phyloP scores from a whole-genome alignment of 1,139 yeast genomes.

The Nematodospora anomalae region DNA sequence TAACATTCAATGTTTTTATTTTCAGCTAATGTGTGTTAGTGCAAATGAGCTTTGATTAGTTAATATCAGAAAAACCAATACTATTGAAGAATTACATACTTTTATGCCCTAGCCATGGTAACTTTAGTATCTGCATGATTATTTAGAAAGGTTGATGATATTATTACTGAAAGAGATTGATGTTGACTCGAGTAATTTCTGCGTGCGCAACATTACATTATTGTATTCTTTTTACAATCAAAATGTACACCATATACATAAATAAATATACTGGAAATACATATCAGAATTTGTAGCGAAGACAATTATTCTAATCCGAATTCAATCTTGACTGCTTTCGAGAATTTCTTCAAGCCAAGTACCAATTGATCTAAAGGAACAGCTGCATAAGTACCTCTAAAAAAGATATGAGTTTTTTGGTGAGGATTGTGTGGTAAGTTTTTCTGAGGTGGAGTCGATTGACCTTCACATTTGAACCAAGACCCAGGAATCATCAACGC shows the following conservation, averaged over 20 bases:
- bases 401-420: slow-evolving; percentile 54
- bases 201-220: no score
- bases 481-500: slow-evolving; percentile 85
- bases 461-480: slow-evolving; percentile 67
- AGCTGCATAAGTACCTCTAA: slow-evolving; percentile 91
- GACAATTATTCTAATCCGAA: slow-evolving; percentile 24
- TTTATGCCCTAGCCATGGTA: slow-evolving; percentile 80
- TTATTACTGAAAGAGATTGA: no score
- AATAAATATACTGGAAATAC: no score
- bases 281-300: no score
- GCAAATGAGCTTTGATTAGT: not conserved
- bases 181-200: no score
- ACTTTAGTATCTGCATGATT: slow-evolving; percentile 72
- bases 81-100: slow-evolving; percentile 40
- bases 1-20: slow-evolving; percentile 81
- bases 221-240: no score
- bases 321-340: slow-evolving; percentile 54
- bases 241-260: no score
- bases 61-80: not conserved
- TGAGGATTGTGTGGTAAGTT: slow-evolving; percentile 31
- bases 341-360: slow-evolving; percentile 64
- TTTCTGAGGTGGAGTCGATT: slow-evolving; percentile 53
- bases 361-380: slow-evolving; percentile 64
- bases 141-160: no score
- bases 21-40: slow-evolving; percentile 51